Base-by-base conservation (phyloP, 2,329 filamentous ascomycete species). In the Sphaerulina populicola region DNA sequence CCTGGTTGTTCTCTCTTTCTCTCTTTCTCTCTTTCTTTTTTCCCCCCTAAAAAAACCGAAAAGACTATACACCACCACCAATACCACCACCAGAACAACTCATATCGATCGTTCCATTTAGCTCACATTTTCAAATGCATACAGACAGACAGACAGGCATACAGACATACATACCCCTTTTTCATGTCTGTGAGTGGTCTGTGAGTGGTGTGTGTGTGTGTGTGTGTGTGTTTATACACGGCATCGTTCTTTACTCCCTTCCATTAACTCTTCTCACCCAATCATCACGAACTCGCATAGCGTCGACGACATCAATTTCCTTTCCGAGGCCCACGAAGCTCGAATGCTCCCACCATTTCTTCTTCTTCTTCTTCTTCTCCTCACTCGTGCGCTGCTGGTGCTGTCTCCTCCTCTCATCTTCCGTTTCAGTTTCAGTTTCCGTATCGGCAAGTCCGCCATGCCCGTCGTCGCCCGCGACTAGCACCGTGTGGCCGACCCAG, bases 231-330 rank as follows among this genome's bases (percentile, higher is more conserved):
- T 18, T 2, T 18, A 18, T 18, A 18, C 18, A 18, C 18, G 2
- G 18, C 18, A 3, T 18, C 18, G 2, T 18, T 18, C 18, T 30
- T 57, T 52, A 74, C 52, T 74, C 71, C 39, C 67, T 60, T 4
- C 86, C 86, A 64, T 83, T 82, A 51, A 94, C 81, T 54, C 91
- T 78, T 64, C 86, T 81, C 56, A 78, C 77, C 85, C 89, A 97
- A 69, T 97, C 91, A 61, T 96, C 90, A 46, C 85, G 83, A 14
- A 94, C 79, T 44, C 87, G 77, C 57, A 83, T 76, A 30, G 83
- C 85, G 67, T 97, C 91, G 2, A 96, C 88, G 14, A 97, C 82
- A 36, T 94, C 82, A 27, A 96, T 83, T 3, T 88, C 87, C 64
- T 93, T 85, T 12, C 91, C 91, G 51, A 90, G 76, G 2, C 91